Base-by-base conservation (phyloP, 2,329 filamentous ascomycete genomes). In the Colletotrichum aenigma region DNA sequence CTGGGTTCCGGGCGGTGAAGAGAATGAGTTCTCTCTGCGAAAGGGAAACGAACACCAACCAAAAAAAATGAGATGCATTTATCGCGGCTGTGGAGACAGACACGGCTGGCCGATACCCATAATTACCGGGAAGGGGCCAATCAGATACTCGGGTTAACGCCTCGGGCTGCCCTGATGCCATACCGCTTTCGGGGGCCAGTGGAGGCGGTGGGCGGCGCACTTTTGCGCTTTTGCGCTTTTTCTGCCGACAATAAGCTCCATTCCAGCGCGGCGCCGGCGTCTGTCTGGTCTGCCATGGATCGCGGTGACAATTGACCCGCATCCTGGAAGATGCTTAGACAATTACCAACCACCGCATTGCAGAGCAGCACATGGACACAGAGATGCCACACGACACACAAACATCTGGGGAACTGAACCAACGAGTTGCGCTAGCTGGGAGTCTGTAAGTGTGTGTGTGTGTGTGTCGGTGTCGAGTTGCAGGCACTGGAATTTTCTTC, bases 151-250 rank as follows among this genome's bases (percentile, higher is more conserved):
- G 16, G 15, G 1, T 26, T 24, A 48, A 26, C 18, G 28, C 36
- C 70, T 73, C 13, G 15, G 69, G 48, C 73, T 75, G 73, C 73
- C 73, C 73, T 75, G 70, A 68, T 68, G 73, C 73, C 70, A 75
- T 75, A 73, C 73, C 70, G 70, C 70, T 68, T 75, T 75, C 73
- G 65, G 73, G 61, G 43, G n/a, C 13, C 8, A 38, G 69, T 73
- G 70, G 70, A 73, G 69, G 58, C 38, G 48, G 64, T 68, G 70
- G 48, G 43, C 70, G 70, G 64, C 70, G 73, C 73, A 75, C 73
- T 73, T 73, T 75, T 75, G 64, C 32, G 15, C 56, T 75, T 66
- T 48, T 48, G 43, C 43, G 43, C 43, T 75, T 67, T 67, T 75
- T 68, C 70, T 75, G 73, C 73, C 69, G 70, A 58, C 30, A 67